Percentiles rank a stretch among this genome's conserved stretches.
These are phyloP conservation scores for Leccinum pellstonianum DNA, from an alignment of 768 basidiomycete genomes.

Conservation along the genomic window DNA sequence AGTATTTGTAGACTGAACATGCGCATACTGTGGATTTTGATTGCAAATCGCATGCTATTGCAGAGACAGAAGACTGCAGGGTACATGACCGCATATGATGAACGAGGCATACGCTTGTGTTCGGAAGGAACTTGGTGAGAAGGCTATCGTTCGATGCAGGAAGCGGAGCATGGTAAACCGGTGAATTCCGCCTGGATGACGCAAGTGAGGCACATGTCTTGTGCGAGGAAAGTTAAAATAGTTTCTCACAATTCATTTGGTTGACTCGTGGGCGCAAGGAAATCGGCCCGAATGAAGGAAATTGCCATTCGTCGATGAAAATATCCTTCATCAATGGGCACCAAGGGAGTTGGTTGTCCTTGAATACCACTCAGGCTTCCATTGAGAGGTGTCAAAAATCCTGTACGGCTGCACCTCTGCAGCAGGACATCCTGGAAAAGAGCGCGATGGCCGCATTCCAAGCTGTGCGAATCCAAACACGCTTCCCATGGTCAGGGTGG, in stretches of 20 bases:
- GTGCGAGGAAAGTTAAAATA: neutral
- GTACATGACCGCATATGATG: constrained; percentile 8
- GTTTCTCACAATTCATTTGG: constrained; percentile 1
- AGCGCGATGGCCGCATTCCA: constrained; percentile 1
- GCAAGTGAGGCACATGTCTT: constrained; percentile 9
- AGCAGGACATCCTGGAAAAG: constrained; percentile 1
- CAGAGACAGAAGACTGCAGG: constrained; percentile 7
- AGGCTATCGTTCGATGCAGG: constrained; percentile 11
- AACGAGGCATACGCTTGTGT: constrained; percentile 14
- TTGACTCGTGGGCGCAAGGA: neutral
- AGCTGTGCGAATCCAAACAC: neutral
- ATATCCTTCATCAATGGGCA: constrained; percentile 14
- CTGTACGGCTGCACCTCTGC: constrained; percentile 2
- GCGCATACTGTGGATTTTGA: constrained; percentile 6
- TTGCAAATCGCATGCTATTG: constrained; percentile 20
- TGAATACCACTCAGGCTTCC: neutral
- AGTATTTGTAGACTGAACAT: constrained; percentile 4
- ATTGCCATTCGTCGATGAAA: neutral
- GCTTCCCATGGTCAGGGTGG: constrained; percentile 21
- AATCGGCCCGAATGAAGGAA: constrained; percentile 1
- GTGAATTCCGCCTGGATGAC: constrained; percentile 11
- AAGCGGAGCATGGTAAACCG: constrained; percentile 9
- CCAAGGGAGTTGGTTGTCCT: neutral
- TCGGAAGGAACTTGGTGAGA: constrained; percentile 27
- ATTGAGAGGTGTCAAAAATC: neutral